These are phyloP conservation scores for Penicillium atrosanguineum DNA, from an alignment of 495 filamentous ascomycete genomes.

Conservation along the genomic window DNA sequence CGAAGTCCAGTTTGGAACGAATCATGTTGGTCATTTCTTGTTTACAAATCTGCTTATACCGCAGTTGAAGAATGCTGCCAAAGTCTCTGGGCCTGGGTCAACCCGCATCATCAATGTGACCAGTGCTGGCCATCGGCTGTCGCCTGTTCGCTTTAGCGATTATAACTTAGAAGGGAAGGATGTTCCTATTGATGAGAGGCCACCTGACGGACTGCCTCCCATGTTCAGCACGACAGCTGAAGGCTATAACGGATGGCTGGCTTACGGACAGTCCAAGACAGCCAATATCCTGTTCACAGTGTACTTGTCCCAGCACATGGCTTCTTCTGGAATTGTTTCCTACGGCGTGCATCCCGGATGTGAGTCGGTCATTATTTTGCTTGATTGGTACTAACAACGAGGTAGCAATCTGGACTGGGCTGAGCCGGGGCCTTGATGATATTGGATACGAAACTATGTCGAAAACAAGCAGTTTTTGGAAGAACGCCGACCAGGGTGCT, in stretches of 20 bases:
- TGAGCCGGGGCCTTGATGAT: constrained; percentile 22
- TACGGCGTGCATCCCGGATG: constrained; percentile 27
- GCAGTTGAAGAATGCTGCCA: constrained; percentile 50
- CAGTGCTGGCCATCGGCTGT: constrained; percentile 37
- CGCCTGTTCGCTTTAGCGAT: constrained; percentile 30
- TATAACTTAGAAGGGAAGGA: constrained; percentile 19
- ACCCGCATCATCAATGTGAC: constrained; percentile 44
- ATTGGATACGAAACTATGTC: constrained; percentile 11
- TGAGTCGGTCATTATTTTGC: constrained; percentile 4
- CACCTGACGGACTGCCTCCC: constrained; percentile 10
- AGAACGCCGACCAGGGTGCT: constrained; percentile 50
- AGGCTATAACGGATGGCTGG: constrained; percentile 30
- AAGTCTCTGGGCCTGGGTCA: constrained; percentile 1
- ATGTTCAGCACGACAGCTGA: constrained; percentile 15
- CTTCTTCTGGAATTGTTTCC: constrained; percentile 15
- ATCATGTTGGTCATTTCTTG: constrained; percentile 67
- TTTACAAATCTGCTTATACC: constrained; percentile 63
- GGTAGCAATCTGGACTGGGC: constrained; percentile 18
- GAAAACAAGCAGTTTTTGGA: constrained; percentile 29
- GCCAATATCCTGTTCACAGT: constrained; percentile 59
- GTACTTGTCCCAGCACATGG: constrained; percentile 13
- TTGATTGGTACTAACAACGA: not conserved
- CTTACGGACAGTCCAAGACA: constrained; percentile 64
- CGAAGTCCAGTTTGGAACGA: constrained; percentile 70
- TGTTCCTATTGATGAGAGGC: constrained; percentile 15